Percentiles rank a stretch among this genome's conserved stretches.
These are phyloP conservation scores for Alternaria conjuncta DNA, from an alignment of 2,329 filamentous ascomycete genomes.

Conservation along the genomic window DNA sequence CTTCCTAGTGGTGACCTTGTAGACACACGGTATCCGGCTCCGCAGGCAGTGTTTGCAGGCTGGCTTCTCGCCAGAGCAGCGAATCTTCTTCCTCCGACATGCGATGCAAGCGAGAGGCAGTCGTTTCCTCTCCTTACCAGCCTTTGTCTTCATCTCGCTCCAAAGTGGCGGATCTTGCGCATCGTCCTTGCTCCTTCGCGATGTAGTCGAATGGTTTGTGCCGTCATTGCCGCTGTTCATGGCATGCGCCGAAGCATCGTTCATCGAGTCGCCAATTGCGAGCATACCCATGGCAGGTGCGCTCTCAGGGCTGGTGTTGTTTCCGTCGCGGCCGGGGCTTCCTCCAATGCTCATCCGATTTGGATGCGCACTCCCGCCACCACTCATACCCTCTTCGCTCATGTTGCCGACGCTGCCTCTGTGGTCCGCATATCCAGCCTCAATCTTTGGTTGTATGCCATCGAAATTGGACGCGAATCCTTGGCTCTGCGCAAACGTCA, in stretches of 20 bases:
- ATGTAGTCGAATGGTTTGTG: conserved; percentile 28
- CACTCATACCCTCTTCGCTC: conserved; percentile 43
- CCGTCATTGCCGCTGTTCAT: conserved; percentile 39
- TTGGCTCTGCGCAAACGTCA: conserved; percentile 35
- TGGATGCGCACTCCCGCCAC: conserved; percentile 32
- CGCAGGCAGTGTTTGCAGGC: conserved; percentile 95
- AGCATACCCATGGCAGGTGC: conserved; percentile 38
- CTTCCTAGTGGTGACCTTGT: conserved; percentile 95
- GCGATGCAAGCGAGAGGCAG: conserved; percentile 94
- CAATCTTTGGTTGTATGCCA: conserved; percentile 28
- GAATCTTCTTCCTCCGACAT: conserved; percentile 95
- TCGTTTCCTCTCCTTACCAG: conserved; percentile 93
- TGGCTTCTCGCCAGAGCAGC: conserved; percentile 96
- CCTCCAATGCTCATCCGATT: conserved; percentile 42
- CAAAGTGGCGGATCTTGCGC: conserved; percentile 52
- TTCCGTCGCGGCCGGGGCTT: conserved; percentile 41
- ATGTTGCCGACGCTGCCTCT: conserved; percentile 39
- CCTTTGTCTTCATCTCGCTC: conserved; percentile 65
- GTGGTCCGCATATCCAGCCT: conserved; percentile 34
- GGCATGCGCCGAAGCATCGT: conserved; percentile 32
- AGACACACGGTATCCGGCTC: conserved; percentile 93
- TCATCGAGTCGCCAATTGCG: conserved; percentile 35
- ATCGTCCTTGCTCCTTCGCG: conserved; percentile 39
- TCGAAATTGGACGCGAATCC: conserved; percentile 30
- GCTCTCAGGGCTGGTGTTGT: conserved; percentile 47